Percentiles rank a stretch among this genome's conserved stretches.
phyloP scores from a whole-genome alignment of 768 basidiomycete species.

The Nevesoporus exiguus region DNA sequence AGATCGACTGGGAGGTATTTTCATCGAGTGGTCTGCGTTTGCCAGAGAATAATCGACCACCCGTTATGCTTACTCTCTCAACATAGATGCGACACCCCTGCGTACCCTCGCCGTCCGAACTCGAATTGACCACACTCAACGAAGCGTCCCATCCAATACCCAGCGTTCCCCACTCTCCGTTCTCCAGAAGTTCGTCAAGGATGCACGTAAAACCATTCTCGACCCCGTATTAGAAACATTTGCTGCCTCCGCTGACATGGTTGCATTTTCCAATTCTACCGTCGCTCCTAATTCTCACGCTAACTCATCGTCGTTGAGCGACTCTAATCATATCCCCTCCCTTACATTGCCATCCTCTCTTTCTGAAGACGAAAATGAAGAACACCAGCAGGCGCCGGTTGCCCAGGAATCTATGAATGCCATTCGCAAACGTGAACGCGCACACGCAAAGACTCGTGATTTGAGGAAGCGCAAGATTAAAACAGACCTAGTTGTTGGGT shows the following conservation, averaged over 20 bases:
- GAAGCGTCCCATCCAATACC: constrained; percentile 36
- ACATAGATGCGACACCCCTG: constrained; percentile 53
- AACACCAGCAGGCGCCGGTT: constrained; percentile 3
- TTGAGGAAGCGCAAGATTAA: constrained; percentile 52
- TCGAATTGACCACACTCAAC: constrained; percentile 36
- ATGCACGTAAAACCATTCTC: constrained; percentile 47
- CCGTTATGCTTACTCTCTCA: constrained; percentile 6
- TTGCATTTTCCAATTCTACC: constrained; percentile 25
- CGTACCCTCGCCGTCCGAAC: constrained; percentile 42
- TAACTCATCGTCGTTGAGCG: constrained; percentile 23
- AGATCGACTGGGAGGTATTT: constrained; percentile 63
- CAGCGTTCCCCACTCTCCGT: constrained; percentile 48
- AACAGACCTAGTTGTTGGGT: constrained; percentile 32
- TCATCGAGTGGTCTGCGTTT: constrained; percentile 47
- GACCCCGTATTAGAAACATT: constrained; percentile 38
- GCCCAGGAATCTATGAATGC: constrained; percentile 17
- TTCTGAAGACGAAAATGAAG: constrained; percentile 35
- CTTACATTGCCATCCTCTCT: constrained; percentile 23
- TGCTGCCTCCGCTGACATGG: constrained; percentile 14
- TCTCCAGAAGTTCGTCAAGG: constrained; percentile 57
- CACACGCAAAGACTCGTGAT: constrained; percentile 52
- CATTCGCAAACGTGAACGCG: constrained; percentile 36
- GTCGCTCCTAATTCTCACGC: constrained; percentile 25
- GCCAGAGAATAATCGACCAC: not conserved
- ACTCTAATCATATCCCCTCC: constrained; percentile 16